phyloP scores from a whole-genome alignment of 805 yeast species.

The Vanderwaltozyma polyspora region DNA sequence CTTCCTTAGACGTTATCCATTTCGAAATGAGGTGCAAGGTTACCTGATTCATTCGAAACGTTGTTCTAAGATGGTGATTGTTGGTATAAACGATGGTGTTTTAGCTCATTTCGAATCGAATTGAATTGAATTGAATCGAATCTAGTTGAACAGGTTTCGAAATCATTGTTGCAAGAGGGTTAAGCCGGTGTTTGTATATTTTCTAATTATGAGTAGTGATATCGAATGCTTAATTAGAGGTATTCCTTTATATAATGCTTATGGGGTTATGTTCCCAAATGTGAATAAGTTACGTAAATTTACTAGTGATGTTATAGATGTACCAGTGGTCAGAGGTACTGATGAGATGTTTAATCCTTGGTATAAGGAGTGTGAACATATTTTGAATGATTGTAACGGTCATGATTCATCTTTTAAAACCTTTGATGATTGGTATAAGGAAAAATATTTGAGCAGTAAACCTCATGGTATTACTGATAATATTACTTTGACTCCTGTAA shows the following conservation, averaged over 20 bases:
- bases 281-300: not conserved
- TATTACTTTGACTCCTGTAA: slow-evolving; percentile 14
- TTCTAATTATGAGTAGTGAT: slow-evolving; percentile 6
- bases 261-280: slow-evolving; percentile 16
- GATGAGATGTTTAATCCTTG: slow-evolving; percentile 20
- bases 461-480: slow-evolving; percentile 22
- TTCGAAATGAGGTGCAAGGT: too few species aligned
- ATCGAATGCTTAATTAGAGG: slow-evolving; percentile 1
- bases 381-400: slow-evolving; percentile 7
- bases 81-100: too few species aligned
- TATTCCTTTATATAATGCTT: slow-evolving; percentile 13
- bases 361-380: slow-evolving; percentile 15
- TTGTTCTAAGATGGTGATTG: too few species aligned
- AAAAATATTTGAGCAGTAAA: slow-evolving; percentile 15
- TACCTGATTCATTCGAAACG: too few species aligned
- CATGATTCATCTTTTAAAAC: slow-evolving; percentile 7
- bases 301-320: not conserved
- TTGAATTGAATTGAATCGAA: too few species aligned
- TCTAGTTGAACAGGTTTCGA: too few species aligned
- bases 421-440: slow-evolving; percentile 20
- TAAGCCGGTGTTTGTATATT: too few species aligned
- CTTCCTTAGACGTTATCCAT: too few species aligned
- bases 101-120: too few species aligned
- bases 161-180: too few species aligned
- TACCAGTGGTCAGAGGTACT: slow-evolving; percentile 1